These are phyloP conservation scores for Endotrypanum monterogeii DNA, from an alignment of 208 protist genomes.

Conservation along the genomic window DNA sequence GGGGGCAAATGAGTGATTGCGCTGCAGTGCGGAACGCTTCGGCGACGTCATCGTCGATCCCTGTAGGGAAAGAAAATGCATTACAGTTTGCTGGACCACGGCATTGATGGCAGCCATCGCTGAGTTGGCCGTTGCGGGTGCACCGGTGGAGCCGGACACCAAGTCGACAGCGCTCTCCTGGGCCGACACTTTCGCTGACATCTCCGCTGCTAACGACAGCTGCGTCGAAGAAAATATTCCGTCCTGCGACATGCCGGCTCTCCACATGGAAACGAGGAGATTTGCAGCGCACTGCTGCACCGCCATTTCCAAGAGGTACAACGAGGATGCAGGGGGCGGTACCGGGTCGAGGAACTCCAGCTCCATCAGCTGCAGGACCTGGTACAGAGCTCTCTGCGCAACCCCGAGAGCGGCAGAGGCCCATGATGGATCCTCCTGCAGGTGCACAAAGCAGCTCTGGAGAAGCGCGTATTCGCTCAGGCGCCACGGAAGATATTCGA, in stretches of 20 bases:
- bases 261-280: conserved; percentile 27
- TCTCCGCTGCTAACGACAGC: background rate
- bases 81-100: conserved; percentile 1
- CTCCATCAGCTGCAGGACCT: conserved; percentile 62
- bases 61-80: background rate
- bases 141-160: background rate
- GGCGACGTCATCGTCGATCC: background rate
- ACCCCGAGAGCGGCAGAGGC: conserved; percentile 46
- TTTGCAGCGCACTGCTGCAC: conserved; percentile 38
- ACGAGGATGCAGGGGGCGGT: conserved; percentile 49
- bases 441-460: conserved; percentile 48
- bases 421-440: conserved; percentile 14
- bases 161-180: background rate
- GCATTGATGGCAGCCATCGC: background rate
- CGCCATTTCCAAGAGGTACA: conserved; percentile 38
- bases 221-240: background rate
- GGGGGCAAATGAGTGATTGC: background rate
- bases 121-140: background rate
- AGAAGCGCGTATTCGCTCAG: conserved; percentile 71
- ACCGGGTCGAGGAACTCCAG: conserved; percentile 77
- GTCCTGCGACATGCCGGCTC: conserved; percentile 14
- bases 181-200: background rate
- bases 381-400: conserved; percentile 42
- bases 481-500: conserved; percentile 75
- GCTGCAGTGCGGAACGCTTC: background rate